These are phyloP conservation scores for Nakataea oryzae DNA, from an alignment of 2,329 filamentous ascomycete genomes.

Conservation along the genomic window DNA sequence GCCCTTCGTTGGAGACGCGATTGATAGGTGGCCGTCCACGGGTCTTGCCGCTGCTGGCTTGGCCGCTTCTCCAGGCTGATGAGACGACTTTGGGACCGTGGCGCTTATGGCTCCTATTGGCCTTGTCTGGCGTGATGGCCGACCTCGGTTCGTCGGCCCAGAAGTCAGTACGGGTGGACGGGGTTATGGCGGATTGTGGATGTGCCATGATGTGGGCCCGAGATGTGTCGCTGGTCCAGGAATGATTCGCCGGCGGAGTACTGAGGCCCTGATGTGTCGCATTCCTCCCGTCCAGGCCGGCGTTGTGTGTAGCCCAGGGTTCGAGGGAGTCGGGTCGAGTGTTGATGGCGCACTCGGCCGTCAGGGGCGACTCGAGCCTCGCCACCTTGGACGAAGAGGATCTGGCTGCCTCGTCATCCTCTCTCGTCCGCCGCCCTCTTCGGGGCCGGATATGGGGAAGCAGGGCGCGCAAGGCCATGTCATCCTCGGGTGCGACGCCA, in stretches of 20 bases:
- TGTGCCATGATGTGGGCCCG: slow-evolving; percentile 59
- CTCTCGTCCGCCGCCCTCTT: slow-evolving; percentile 51
- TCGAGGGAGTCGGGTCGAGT: slow-evolving; percentile 41
- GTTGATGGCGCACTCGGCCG: slow-evolving; percentile 19
- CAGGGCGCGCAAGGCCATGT: slow-evolving; percentile 58
- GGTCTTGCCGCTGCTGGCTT: slow-evolving; percentile 56
- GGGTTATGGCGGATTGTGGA: slow-evolving; percentile 69
- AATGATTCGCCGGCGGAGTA: slow-evolving; percentile 19
- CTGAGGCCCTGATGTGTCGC: slow-evolving; percentile 33
- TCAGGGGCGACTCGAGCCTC: slow-evolving; percentile 17
- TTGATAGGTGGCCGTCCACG: slow-evolving; percentile 73
- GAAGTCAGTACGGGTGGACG: slow-evolving; percentile 40
- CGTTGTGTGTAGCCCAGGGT: slow-evolving; percentile 28
- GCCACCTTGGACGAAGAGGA: slow-evolving; percentile 27
- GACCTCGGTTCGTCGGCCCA: slow-evolving; percentile 64
- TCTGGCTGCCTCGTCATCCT: slow-evolving; percentile 38
- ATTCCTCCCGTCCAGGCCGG: background rate
- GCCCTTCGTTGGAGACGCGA: slow-evolving; percentile 43
- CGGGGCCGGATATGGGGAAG: slow-evolving; percentile 64
- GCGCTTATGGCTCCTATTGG: slow-evolving; percentile 42
- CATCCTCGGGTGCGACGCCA: slow-evolving; percentile 27
- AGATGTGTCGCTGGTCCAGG: slow-evolving; percentile 39
- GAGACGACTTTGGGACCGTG: slow-evolving; percentile 80
- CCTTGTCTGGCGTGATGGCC: slow-evolving; percentile 58
- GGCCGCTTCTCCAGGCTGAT: slow-evolving; percentile 72